A percentile compares a stretch with the other conserved stretches of the same genome.
These are phyloP conservation scores for Boletus calvinii DNA, from an alignment of 1,284 basidiomycete species.

Conservation along the genomic window DNA sequence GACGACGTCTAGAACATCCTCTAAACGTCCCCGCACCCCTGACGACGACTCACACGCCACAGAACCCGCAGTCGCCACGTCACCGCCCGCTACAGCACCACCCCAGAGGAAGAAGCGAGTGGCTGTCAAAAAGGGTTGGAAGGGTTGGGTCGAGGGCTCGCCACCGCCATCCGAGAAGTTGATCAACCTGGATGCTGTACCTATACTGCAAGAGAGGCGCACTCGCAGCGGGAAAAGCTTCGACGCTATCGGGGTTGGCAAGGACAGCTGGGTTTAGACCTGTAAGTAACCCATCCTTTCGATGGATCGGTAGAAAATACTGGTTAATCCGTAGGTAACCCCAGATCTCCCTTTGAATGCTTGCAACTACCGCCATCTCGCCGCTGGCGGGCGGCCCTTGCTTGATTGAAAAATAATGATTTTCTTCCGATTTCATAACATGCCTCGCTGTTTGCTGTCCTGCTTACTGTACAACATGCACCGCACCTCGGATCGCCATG, in stretches of 20 bases:
- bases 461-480: conserved; percentile 31
- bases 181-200: conserved; percentile 72
- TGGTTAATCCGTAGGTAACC: conserved; percentile 10
- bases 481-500: conserved; percentile 20
- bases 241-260: conserved; percentile 62
- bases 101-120: conserved; percentile 61
- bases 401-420: conserved; percentile 16
- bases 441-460: conserved; percentile 20
- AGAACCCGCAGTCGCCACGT: conserved; percentile 30
- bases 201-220: conserved; percentile 59
- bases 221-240: conserved; percentile 79
- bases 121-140: conserved; percentile 77
- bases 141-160: conserved; percentile 82
- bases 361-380: neutral
- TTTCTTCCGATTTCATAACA: conserved; percentile 15
- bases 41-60: conserved; percentile 38
- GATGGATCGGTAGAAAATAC: conserved; percentile 30
- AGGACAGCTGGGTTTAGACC: conserved; percentile 50
- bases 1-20: conserved; percentile 69
- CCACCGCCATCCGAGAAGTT: conserved; percentile 75
- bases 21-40: conserved; percentile 72
- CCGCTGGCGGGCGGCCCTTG: conserved; percentile 2
- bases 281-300: conserved; percentile 23
- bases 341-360: conserved; percentile 5
- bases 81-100: conserved; percentile 29